phyloP scores from a whole-genome alignment of 306 rosid species.

The Cucumis melo region DNA sequence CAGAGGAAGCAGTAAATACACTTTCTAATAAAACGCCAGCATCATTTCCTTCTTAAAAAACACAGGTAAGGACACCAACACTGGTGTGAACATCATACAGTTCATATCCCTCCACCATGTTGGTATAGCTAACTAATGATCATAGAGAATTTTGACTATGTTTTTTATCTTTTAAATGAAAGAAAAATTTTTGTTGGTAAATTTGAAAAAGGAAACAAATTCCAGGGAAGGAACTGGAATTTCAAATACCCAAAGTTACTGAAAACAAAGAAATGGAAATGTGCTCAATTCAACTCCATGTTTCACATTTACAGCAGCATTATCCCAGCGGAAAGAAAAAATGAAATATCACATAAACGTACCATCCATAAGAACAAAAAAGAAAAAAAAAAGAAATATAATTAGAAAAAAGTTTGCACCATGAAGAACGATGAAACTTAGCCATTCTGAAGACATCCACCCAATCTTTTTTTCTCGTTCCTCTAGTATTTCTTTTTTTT shows the following conservation, averaged over 20 bases:
- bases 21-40: background rate
- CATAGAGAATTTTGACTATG: background rate
- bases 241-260: background rate
- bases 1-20: background rate
- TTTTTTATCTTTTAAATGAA: background rate
- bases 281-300: background rate
- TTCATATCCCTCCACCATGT: background rate
- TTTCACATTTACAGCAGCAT: background rate
- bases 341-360: background rate
- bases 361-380: background rate
- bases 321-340: background rate
- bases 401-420: background rate
- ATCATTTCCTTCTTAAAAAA: background rate
- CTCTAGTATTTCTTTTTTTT: background rate
- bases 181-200: background rate
- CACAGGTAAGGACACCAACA: background rate
- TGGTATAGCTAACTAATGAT: background rate
- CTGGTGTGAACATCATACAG: background rate
- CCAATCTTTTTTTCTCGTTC: background rate
- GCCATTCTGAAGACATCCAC: background rate
- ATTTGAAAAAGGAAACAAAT: background rate
- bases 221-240: background rate
- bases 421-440: background rate
- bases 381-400: background rate
- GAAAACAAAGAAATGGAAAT: background rate